These are phyloP conservation scores for Musa balbisiana DNA, from an alignment of 202 grass and related monocot genomes.

Conservation along the genomic window DNA sequence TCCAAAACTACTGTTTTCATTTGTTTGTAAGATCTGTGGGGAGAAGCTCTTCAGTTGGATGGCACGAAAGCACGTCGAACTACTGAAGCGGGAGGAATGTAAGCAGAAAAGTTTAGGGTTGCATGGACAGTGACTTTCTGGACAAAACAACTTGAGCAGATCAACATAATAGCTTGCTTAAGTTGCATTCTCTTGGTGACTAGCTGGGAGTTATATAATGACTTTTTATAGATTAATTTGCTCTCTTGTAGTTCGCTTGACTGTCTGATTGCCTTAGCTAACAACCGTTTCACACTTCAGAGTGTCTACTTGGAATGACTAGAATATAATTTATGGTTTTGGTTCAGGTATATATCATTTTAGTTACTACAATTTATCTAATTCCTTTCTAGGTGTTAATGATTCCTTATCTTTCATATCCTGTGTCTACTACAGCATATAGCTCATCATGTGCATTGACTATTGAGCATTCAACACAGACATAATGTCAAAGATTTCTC, in stretches of 20 bases:
- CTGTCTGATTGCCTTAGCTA: background rate
- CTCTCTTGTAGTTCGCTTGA: background rate
- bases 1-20: background rate
- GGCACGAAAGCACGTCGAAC: background rate
- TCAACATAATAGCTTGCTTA: background rate
- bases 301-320: too few relatives aligned
- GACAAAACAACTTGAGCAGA: too few relatives aligned
- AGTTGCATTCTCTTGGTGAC: background rate
- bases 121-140: background rate
- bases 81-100: background rate
- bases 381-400: background rate
- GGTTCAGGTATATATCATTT: background rate
- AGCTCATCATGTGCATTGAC: too few relatives aligned
- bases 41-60: background rate
- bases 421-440: too few relatives aligned
- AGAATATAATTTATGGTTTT: too few relatives aligned
- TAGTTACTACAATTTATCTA: background rate
- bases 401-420: too few relatives aligned
- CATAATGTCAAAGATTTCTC: too few relatives aligned
- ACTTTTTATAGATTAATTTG: background rate
- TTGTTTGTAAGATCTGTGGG: background rate
- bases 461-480: too few relatives aligned
- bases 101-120: background rate
- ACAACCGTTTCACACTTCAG: background rate
- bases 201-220: background rate